These are phyloP conservation scores for Tolypocladium capitatum DNA, from an alignment of 2,329 filamentous ascomycete species.

Conservation along the genomic window DNA sequence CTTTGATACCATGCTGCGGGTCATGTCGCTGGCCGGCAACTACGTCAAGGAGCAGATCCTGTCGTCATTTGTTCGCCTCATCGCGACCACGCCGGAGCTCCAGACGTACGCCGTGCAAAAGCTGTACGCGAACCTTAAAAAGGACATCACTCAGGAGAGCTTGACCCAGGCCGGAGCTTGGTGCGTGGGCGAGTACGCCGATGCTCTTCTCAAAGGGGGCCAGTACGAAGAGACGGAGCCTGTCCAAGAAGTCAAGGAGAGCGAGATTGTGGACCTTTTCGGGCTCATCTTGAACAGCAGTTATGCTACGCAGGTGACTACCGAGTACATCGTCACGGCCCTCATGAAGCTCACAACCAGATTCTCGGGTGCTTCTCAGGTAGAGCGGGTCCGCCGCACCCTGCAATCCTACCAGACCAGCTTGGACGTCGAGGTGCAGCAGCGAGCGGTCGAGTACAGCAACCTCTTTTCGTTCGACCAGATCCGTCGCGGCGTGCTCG, in stretches of 20 bases:
- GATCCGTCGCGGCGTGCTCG: constrained; percentile 77
- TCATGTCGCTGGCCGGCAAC: constrained; percentile 85
- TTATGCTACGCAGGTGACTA: constrained; percentile 81
- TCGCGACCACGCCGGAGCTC: constrained; percentile 85
- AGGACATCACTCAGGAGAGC: constrained; percentile 95
- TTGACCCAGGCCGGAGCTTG: constrained; percentile 85
- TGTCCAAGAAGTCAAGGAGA: constrained; percentile 67
- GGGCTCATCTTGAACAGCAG: constrained; percentile 84
- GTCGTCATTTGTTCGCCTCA: constrained; percentile 89
- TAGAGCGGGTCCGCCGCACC: constrained; percentile 72
- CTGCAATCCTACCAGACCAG: constrained; percentile 70
- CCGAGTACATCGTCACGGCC: constrained; percentile 91
- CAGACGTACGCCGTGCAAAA: constrained; percentile 97
- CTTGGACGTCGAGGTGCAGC: constrained; percentile 89
- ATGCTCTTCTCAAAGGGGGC: constrained; percentile 75
- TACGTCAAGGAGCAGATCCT: constrained; percentile 97
- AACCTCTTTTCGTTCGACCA: constrained; percentile 89
- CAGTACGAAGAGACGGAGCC: constrained; percentile 92
- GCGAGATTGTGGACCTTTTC: constrained; percentile 88
- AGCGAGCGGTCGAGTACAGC: constrained; percentile 86
- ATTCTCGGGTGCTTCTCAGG: constrained; percentile 67
- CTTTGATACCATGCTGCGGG: constrained; percentile 91
- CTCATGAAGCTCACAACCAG: constrained; percentile 91
- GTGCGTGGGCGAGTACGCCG: constrained; percentile 96
- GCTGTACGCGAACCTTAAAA: constrained; percentile 77